Conservation (phyloP, 306 rosid genomes). For the Urtica urens region DNA sequence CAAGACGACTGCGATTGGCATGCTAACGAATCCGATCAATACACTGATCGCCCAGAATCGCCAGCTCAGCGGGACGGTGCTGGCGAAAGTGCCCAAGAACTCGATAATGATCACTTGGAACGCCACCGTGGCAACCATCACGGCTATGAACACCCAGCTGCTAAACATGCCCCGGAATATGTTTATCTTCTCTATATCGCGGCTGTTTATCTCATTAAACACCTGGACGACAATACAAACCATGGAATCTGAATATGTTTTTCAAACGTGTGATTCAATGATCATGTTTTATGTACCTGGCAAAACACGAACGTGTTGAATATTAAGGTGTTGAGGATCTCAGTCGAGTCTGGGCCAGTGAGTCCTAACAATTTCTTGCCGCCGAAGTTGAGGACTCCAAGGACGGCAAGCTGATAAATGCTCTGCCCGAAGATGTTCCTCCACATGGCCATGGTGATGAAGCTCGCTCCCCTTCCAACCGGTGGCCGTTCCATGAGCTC, state of each 20-base stretch:
- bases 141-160: constrained; percentile 65
- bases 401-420: constrained; percentile 65
- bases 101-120: constrained; percentile 73
- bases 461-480: constrained; percentile 50
- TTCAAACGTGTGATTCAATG: neutral
- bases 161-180: constrained; percentile 62
- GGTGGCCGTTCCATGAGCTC: constrained; percentile 66
- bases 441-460: constrained; percentile 90
- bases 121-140: constrained; percentile 41
- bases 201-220: constrained; percentile 86
- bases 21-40: constrained; percentile 59
- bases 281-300: constrained; percentile 55
- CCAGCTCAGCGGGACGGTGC: constrained; percentile 93
- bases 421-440: constrained; percentile 93
- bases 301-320: constrained; percentile 91
- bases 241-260: constrained; percentile 6
- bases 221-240: constrained; percentile 34
- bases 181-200: constrained; percentile 77
- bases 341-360: constrained; percentile 52
- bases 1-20: constrained; percentile 58
- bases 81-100: constrained; percentile 72
- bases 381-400: constrained; percentile 45
- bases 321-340: constrained; percentile 63
- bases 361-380: constrained; percentile 60
- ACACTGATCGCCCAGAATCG: constrained; percentile 67